These are phyloP conservation scores for Penicillium lividum DNA, from an alignment of 495 filamentous ascomycete species.

Conservation along the genomic window DNA sequence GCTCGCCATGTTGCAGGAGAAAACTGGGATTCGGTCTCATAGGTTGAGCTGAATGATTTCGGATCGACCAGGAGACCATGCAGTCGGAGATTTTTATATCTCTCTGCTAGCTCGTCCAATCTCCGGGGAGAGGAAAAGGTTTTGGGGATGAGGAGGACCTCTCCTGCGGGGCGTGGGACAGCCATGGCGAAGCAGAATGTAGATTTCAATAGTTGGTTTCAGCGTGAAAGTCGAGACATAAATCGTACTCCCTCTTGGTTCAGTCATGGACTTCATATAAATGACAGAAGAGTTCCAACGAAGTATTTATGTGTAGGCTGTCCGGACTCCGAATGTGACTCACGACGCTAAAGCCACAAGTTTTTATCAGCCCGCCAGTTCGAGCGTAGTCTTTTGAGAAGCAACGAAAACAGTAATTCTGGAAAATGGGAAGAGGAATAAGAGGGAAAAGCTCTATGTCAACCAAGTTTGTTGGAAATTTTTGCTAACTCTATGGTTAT, in stretches of 20 bases:
- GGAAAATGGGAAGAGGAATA: neutral
- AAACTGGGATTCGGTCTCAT: slow-evolving; percentile 45
- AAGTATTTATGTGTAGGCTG: neutral
- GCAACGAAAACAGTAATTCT: neutral
- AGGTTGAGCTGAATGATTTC: slow-evolving; percentile 50
- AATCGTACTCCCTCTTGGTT: neutral
- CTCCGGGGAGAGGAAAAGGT: slow-evolving; percentile 7
- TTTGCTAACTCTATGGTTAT: too few species aligned
- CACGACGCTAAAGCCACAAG: neutral
- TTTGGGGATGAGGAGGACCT: slow-evolving; percentile 22
- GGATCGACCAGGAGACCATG: slow-evolving; percentile 32
- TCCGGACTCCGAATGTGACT: neutral
- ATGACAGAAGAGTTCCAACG: neutral
- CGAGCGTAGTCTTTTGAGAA: neutral
- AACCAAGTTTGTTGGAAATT: too few species aligned
- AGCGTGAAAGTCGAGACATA: neutral
- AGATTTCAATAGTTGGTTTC: neutral
- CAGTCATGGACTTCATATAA: neutral
- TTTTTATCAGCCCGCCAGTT: neutral
- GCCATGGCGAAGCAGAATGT: slow-evolving; percentile 7
- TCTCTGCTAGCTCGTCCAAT: slow-evolving; percentile 13
- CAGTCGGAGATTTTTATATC: slow-evolving; percentile 31
- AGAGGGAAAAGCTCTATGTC: too few species aligned
- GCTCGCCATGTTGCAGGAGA: slow-evolving; percentile 40
- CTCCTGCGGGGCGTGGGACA: slow-evolving; percentile 7